Conservation (phyloP, 441 rosid species). For the Euphorbia schlechtendalii region DNA sequence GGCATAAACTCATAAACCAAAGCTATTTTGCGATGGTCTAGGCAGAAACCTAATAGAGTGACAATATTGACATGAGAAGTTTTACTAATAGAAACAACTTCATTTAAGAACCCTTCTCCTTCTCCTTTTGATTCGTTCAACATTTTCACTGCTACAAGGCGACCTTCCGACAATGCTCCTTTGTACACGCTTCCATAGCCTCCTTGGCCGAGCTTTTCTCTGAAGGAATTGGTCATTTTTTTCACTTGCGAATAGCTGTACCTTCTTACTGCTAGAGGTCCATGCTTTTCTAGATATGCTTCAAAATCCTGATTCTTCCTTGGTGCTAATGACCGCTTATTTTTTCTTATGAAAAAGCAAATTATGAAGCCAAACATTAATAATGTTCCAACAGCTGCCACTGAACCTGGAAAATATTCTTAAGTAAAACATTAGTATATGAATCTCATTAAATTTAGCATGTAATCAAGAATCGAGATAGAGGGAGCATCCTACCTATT, state of each 20-base stretch:
- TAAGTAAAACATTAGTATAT: too few species aligned
- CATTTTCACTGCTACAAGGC: slow-evolving; percentile 17
- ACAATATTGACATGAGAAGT: slow-evolving; percentile 36
- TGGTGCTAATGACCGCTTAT: background rate
- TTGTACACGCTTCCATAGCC: slow-evolving; percentile 19
- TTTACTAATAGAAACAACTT: slow-evolving; percentile 32
- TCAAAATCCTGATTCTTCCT: background rate
- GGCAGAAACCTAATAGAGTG: slow-evolving; percentile 31
- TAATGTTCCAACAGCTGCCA: too few species aligned
- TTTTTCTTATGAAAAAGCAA: too few species aligned
- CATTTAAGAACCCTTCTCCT: slow-evolving; percentile 12
- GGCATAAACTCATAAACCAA: slow-evolving; percentile 37
- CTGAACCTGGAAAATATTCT: too few species aligned
- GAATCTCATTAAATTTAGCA: too few species aligned
- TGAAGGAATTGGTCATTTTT: slow-evolving; percentile 15
- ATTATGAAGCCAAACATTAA: too few species aligned
- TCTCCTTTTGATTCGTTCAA: slow-evolving; percentile 8
- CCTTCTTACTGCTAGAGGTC: background rate
- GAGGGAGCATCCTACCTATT: too few species aligned
- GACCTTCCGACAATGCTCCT: slow-evolving; percentile 11
- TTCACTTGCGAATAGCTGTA: slow-evolving; percentile 13
- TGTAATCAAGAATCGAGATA: too few species aligned
- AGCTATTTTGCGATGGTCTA: slow-evolving; percentile 26
- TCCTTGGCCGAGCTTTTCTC: slow-evolving; percentile 20
- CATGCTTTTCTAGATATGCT: background rate